A percentile compares a stretch with the other conserved stretches of the same genome.
Conservation (phyloP, 129 eudicot species). For the Arctium lappa region DNA sequence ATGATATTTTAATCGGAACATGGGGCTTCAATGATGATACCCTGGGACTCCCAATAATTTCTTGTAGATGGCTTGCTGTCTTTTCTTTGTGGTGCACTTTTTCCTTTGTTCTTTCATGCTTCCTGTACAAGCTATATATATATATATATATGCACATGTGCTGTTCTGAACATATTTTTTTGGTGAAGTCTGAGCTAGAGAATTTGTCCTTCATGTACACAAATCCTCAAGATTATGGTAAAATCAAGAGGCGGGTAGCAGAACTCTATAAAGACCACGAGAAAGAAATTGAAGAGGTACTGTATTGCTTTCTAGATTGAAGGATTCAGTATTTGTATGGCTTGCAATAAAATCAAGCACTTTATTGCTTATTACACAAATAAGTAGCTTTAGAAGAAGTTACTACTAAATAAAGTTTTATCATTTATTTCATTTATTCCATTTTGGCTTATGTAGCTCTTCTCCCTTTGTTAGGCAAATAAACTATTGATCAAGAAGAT, state of each 20-base stretch:
- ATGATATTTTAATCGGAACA: too few relatives aligned
- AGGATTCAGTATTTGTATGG: not conserved
- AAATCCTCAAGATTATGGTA: too few relatives aligned
- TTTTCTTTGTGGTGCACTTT: not conserved
- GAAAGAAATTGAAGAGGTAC: conserved; percentile 78
- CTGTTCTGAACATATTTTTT: not conserved
- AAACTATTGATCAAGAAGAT: conserved; percentile 74
- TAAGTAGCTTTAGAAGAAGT: not conserved
- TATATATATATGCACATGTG: not conserved
- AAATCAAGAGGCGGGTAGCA: too few relatives aligned
- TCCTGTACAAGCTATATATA: not conserved
- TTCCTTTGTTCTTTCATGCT: not conserved
- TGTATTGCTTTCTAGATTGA: not conserved
- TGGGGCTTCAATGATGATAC: too few relatives aligned
- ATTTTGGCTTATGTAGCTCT: conserved; percentile 3
- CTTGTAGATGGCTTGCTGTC: not conserved
- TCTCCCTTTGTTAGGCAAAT: conserved; percentile 57
- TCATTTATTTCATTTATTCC: not conserved
- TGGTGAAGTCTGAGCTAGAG: conserved; percentile 89
- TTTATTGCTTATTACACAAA: conserved; percentile 8
- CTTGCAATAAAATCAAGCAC: conserved; percentile 1
- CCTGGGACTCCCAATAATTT: not conserved
- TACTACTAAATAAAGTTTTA: not conserved
- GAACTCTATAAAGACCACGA: conserved; percentile 58
- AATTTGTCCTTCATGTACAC: not conserved